Conservation (phyloP, 192 early-diverging fungal species). For the Diversispora epigaea region DNA sequence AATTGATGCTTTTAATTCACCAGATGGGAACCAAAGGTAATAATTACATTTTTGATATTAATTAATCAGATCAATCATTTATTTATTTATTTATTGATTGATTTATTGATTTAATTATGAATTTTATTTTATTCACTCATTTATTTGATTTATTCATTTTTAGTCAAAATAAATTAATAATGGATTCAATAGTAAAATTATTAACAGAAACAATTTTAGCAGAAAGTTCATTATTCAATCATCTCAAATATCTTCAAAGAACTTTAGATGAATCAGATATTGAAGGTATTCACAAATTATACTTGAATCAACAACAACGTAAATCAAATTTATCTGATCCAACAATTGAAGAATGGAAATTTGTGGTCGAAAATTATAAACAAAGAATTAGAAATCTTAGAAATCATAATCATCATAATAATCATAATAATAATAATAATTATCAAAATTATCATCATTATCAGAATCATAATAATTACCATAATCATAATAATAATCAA, state of each 20-base stretch:
- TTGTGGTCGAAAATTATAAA: slow-evolving; percentile 38
- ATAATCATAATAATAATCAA: too few relatives aligned
- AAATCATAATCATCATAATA: too few relatives aligned
- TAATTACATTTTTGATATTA: too few relatives aligned
- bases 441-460: too few relatives aligned
- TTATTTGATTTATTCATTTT: background rate
- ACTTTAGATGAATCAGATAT: slow-evolving; percentile 59
- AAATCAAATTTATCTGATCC: slow-evolving; percentile 30
- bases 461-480: too few relatives aligned
- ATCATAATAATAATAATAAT: too few relatives aligned
- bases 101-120: too few relatives aligned
- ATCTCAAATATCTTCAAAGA: slow-evolving; percentile 50
- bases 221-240: slow-evolving; percentile 46
- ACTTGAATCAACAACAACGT: background rate
- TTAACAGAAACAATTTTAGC: slow-evolving; percentile 44
- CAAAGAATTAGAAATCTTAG: slow-evolving; percentile 34
- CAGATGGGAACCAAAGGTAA: too few relatives aligned
- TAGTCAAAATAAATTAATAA: background rate
- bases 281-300: slow-evolving; percentile 47
- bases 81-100: too few relatives aligned
- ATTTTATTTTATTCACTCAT: too few relatives aligned
- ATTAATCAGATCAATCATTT: too few relatives aligned
- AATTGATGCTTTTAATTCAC: too few relatives aligned
- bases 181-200: slow-evolving; percentile 31
- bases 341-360: slow-evolving; percentile 45